Evolutionary conservation across 495 filamentous ascomycete species (phyloP), one percentile per base, ranked within the genome.

Genomic region (Neurospora sp.): DNA sequence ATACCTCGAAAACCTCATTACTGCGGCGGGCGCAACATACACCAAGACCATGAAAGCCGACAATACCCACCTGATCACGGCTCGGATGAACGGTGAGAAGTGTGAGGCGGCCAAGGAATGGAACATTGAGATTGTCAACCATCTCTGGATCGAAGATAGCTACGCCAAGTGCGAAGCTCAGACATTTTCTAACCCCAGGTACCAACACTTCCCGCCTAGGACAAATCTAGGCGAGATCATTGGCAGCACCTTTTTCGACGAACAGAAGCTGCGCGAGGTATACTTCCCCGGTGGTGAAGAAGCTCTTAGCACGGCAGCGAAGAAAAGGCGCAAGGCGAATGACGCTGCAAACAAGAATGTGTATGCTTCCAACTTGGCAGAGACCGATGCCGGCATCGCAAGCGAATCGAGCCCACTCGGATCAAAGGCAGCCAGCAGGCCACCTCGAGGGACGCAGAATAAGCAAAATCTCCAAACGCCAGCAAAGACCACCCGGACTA

Each of bases 131-230:
- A 90, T 96, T 74, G 85, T 96, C 71, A 99, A 99, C 79, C 95
- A 98, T 77, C 85, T 99, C 1, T 99, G 96, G 96, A 87, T 99
- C 65, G 96, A 99, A 79, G 96, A 99, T 75, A 94, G 93, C 80
- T 99, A 98, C 78, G 93, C 94, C 7, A 92, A 90, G 77, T 97
- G 94, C 85, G 83, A 91, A 77, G 80, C 89, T 46, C 90, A 91
- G 76, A 85, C 85, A 1, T 77, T 93, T 5, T 88, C 90, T 2
- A 86, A 92, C 72, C 83, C 85, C 1, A 89, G 90, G 70, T 98
- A 97, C 77, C 92, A 85, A 1, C 86, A 91, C 75, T 99, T 98
- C 77, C 96, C 96, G 18, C 84, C 85, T 10, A 86, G 93, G 70
- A 98, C 96, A 4, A 98, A 99, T 77, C 85, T 99, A 22, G 91